Evolutionary conservation across 2,329 filamentous ascomycete species (phyloP).

Genomic region (Arthrinium phaeospermum): DNA sequence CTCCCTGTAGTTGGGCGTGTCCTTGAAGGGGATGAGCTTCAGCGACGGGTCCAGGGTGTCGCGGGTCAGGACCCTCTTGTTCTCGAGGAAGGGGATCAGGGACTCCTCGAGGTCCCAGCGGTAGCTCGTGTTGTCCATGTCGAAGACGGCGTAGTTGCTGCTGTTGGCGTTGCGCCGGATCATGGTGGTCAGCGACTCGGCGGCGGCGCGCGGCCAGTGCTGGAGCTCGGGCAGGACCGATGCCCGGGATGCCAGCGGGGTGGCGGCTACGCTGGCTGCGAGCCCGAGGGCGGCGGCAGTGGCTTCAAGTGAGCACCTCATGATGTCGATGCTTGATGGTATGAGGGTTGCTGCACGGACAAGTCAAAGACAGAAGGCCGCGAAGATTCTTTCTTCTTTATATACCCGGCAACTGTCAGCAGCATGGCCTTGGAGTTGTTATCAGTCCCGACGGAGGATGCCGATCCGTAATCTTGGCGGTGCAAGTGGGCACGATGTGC

Average conservation of each 20-base stretch:
- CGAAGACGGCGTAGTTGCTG: constrained; percentile 46
- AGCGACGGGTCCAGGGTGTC: constrained; percentile 47
- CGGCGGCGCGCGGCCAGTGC: constrained; percentile 46
- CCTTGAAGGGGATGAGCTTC: constrained; percentile 49
- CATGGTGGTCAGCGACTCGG: constrained; percentile 43
- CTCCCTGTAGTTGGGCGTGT: constrained; percentile 45
- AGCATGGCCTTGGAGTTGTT: too few relatives aligned
- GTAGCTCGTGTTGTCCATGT: constrained; percentile 54
- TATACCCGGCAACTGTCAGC: not conserved
- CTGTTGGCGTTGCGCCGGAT: constrained; percentile 45
- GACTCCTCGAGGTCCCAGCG: constrained; percentile 50
- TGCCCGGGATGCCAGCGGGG: not conserved
- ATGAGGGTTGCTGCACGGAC: not conserved
- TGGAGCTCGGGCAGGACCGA: constrained; percentile 7
- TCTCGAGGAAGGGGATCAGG: constrained; percentile 49
- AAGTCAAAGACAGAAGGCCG: too few relatives aligned
- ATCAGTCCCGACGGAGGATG: not conserved
- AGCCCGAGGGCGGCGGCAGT: not conserved
- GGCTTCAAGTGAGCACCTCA: not conserved
- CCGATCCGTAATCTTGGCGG: not conserved
- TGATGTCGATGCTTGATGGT: not conserved
- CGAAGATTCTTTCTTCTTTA: not conserved
- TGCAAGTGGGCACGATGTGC: not conserved
- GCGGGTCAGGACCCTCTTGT: constrained; percentile 46
- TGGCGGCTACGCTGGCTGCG: not conserved